Evolutionary conservation across 2,329 filamentous ascomycete genomes (phyloP).

Genomic region (Taxawa tesnikishii): DNA sequence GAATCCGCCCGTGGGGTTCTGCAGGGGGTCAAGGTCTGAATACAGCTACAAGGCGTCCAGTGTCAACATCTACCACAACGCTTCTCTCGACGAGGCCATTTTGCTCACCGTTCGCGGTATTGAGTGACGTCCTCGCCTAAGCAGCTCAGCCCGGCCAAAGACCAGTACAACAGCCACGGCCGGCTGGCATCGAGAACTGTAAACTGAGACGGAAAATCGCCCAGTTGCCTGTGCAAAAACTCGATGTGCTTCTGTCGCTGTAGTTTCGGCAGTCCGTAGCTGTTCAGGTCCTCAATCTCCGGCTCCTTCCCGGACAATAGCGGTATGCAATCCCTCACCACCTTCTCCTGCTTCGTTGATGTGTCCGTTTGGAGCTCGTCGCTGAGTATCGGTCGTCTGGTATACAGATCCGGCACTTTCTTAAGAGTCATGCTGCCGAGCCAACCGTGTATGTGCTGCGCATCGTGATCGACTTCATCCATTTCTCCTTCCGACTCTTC

Average conservation of each 20-base stretch:
- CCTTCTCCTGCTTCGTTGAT: constrained; percentile 55
- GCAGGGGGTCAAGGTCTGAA: constrained; percentile 66
- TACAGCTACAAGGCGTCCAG: no score
- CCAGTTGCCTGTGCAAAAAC: constrained; percentile 47
- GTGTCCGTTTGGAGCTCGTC: constrained; percentile 58
- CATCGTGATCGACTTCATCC: constrained; percentile 7
- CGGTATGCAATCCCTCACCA: constrained; percentile 55
- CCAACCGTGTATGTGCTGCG: constrained; percentile 7
- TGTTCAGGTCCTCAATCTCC: constrained; percentile 43
- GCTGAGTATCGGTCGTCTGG: constrained; percentile 45
- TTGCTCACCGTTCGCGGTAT: constrained; percentile 50
- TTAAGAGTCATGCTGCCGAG: constrained; percentile 4
- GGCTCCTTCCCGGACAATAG: constrained; percentile 46
- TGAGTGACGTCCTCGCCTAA: constrained; percentile 59
- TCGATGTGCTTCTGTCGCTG: constrained; percentile 47
- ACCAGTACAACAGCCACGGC: constrained; percentile 95
- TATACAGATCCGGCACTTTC: constrained; percentile 42
- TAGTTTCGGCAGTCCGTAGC: constrained; percentile 62
- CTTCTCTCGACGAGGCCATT: no score
- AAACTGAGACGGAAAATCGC: constrained; percentile 55
- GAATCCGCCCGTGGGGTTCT: constrained; percentile 76
- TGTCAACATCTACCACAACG: no score
- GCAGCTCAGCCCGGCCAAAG: constrained; percentile 59
- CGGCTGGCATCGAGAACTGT: constrained; percentile 71
- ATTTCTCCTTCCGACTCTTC: constrained; percentile 12